These are phyloP conservation scores for Neurospora hispaniola DNA, from an alignment of 495 filamentous ascomycete genomes.

Conservation along the genomic window DNA sequence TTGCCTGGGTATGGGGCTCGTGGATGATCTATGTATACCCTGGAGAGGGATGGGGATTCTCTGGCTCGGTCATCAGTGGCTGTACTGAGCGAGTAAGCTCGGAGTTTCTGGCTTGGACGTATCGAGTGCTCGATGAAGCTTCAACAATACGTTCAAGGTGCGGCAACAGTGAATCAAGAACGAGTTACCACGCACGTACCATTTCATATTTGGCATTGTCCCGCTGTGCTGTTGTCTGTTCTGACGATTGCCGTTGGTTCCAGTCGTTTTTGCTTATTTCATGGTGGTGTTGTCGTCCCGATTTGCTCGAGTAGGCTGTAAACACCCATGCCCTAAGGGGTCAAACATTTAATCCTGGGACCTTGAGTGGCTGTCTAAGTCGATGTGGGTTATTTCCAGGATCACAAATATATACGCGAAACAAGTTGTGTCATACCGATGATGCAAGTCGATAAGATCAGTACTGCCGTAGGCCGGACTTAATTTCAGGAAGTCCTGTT, in stretches of 20 bases:
- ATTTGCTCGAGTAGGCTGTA: neutral
- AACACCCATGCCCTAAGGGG: neutral
- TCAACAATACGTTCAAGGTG: neutral
- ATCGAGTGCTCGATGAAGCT: neutral
- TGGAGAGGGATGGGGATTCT: neutral
- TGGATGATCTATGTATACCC: neutral
- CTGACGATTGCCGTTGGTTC: neutral
- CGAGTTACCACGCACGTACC: neutral
- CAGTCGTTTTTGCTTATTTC: neutral
- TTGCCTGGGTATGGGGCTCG: neutral
- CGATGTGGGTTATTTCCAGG: neutral
- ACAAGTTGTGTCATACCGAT: neutral
- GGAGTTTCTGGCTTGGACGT: neutral
- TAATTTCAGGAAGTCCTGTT: neutral
- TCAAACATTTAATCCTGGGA: neutral
- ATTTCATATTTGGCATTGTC: neutral
- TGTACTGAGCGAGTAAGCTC: neutral
- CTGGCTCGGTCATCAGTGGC: neutral
- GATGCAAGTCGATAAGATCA: neutral
- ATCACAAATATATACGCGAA: neutral
- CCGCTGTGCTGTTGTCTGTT: neutral
- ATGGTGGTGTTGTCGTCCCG: neutral
- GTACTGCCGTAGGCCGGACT: neutral
- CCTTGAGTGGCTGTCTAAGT: neutral
- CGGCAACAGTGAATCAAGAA: neutral